Evolutionary conservation across 2,329 filamentous ascomycete species (phyloP), one percentile per base, ranked within the genome.

Genomic region (Cytospora paraplurivora): DNA sequence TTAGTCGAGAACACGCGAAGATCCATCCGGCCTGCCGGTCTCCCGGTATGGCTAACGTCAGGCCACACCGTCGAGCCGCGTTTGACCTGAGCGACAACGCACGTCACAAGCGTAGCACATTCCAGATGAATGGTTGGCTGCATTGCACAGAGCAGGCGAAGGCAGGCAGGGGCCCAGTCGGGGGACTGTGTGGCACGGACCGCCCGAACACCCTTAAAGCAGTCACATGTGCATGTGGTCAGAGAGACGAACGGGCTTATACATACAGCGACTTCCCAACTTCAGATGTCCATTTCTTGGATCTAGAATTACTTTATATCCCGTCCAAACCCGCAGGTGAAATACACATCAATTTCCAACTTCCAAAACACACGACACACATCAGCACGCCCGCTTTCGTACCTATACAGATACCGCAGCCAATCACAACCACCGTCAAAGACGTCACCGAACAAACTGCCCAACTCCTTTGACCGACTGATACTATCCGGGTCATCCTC

Each of bases 401-500:
- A 21, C 10, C 10, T 47, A 21, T 19, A n/a, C 12, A 21, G 10
- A 10, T 21, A 47, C 44, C 8, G 12, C 44, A 10, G 44, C 44
- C n/a, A 21, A 47, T 5, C 5, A 21, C n/a, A 47, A 8, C 44
- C n/a, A 47, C 21, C 44, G n/a, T 21, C 21, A n/a, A 47, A 47
- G n/a, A 47, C 44, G 44, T 47, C 44, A 47, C 44, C 44, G n/a
- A 10, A 47, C 27, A 27, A 27, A 11, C 44, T 11, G n/a, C 44
- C n/a, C 8, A 47, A 50, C 50, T 55, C 59, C 35, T 38, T 15
- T 41, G n/a, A 33, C 35, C 41, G 47, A 52, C 32, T 52, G 21
- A 27, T 35, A 32, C 13, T 13, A n/a, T 34, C 19, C 17, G 37
- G 17, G 49, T 17, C 51, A 55, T 34, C n/a, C 38, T 27, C 38